Percentiles rank a stretch among this genome's conserved stretches.
phyloP scores from a whole-genome alignment of 1,284 basidiomycete species.

The Entoloma clypeatum region DNA sequence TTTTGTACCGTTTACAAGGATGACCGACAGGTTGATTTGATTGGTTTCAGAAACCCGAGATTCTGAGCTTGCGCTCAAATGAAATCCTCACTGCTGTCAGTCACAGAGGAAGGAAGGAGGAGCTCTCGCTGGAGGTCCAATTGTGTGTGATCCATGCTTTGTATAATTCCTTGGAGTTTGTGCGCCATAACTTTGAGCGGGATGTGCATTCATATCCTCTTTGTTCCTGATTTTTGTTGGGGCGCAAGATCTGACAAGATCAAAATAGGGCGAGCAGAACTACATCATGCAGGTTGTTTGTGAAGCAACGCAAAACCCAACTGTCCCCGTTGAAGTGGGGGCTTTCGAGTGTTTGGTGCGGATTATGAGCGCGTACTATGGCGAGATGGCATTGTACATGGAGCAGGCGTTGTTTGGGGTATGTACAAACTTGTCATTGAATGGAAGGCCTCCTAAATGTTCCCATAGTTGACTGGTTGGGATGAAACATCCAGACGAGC shows the following conservation, averaged over 20 bases:
- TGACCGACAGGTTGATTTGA: conserved; percentile 12
- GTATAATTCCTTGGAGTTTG: conserved; percentile 95
- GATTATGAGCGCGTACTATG: conserved; percentile 97
- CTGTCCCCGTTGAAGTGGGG: conserved; percentile 80
- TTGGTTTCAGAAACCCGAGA: conserved; percentile 74
- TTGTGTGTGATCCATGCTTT: conserved; percentile 89
- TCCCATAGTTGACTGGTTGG: conserved; percentile 84
- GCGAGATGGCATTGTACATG: conserved; percentile 99
- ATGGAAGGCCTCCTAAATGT: conserved; percentile 21
- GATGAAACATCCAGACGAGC: conserved; percentile 91
- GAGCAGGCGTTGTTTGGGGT: conserved; percentile 97
- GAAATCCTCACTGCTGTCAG: conserved; percentile 98
- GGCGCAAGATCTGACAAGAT: conserved; percentile 18
- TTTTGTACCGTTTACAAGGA: conserved; percentile 10
- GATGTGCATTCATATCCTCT: conserved; percentile 58
- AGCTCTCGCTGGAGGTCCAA: conserved; percentile 87
- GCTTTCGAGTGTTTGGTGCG: no score
- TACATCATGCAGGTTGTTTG: conserved; percentile 99
- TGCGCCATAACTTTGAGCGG: conserved; percentile 94
- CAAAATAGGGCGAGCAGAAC: conserved; percentile 96
- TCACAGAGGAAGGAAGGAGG: conserved; percentile 95
- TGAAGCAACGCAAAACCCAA: conserved; percentile 88
- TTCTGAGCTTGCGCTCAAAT: conserved; percentile 85
- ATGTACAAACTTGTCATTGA: conserved; percentile 27
- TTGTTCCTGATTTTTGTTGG: conserved; percentile 10